Conservation (phyloP, 805 yeast genomes). For the Cyberlindnera mrakii region DNA sequence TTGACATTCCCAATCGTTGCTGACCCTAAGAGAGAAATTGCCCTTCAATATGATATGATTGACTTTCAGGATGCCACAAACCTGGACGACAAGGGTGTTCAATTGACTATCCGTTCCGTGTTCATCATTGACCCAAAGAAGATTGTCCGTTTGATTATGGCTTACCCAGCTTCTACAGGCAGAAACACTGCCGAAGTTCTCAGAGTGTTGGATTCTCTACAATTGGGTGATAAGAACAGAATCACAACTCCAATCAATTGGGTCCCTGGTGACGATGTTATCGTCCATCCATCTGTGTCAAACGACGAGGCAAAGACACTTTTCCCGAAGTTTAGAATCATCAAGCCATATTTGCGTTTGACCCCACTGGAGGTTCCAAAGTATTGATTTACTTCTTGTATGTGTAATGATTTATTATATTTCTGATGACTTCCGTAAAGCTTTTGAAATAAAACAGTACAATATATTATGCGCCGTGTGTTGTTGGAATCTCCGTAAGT, state of each 20-base stretch:
- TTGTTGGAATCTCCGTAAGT: no score
- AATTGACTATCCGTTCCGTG: slow-evolving; percentile 65
- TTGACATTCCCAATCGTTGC: slow-evolving; percentile 65
- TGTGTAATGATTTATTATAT: background rate
- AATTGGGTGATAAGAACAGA: slow-evolving; percentile 54
- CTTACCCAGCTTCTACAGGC: slow-evolving; percentile 72
- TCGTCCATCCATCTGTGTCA: slow-evolving; percentile 60
- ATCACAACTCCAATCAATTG: slow-evolving; percentile 69
- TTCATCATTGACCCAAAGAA: slow-evolving; percentile 65
- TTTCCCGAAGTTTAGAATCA: slow-evolving; percentile 55
- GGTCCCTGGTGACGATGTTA: slow-evolving; percentile 70
- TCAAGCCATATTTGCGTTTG: slow-evolving; percentile 60
- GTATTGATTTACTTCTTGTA: background rate
- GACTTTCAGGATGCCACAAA: slow-evolving; percentile 65
- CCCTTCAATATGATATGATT: slow-evolving; percentile 61
- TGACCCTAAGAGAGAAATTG: slow-evolving; percentile 55
- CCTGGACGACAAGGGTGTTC: slow-evolving; percentile 57
- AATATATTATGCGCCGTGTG: no score
- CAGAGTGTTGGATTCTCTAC: slow-evolving; percentile 65
- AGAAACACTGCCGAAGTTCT: slow-evolving; percentile 72
- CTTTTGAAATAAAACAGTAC: no score
- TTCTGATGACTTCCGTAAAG: no score
- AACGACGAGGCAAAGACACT: slow-evolving; percentile 53
- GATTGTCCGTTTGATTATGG: slow-evolving; percentile 53
- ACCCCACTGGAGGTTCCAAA: slow-evolving; percentile 30